Evolutionary conservation across 805 yeast species (phyloP), one percentile per base, ranked within the genome.

Genomic region (Diddensiella transvaalensis): DNA sequence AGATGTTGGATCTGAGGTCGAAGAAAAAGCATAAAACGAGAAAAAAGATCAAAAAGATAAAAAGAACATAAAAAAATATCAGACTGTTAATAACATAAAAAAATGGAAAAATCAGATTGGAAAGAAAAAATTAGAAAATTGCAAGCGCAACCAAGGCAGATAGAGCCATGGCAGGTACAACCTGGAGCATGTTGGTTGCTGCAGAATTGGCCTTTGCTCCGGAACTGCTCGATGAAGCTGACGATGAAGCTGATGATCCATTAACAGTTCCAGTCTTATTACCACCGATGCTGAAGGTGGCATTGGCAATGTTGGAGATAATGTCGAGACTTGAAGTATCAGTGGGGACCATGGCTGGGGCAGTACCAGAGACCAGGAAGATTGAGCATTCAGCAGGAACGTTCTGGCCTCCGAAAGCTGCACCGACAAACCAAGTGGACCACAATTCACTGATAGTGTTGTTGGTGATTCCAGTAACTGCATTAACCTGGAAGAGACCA

Each of bases 341-440:
- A 23, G 33, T 24, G 33, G 32, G 32, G 33, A 40, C 23, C 21
- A 24, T n/a, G 26, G 43, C 33, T 13, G 43, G 43, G 24, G 43
- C 43, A 15, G 30, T 40, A 18, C 43, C 43, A n/a, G 22, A 19
- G 33, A 40, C 43, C n/a, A 40, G n/a, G 22, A 40, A 40, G 33
- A 40, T 23, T 2, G 33, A 15, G 33, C 21, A 22, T 18, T 36
- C 41, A 15, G 33, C 40, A 30, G 45, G 37, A 18, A 18, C 23
- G 38, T 32, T 32, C 15, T 17, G 15, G 8, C 40, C 40, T 19
- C 15, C 33, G 33, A 40, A 40, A n/a, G 30, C 33, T 11, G 33
- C 32, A 6, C 43, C 43, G 10, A 40, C 43, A 22, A 40, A 40
- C 43, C 43, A 40, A 40, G 43, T 40, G 4, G 43, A 23, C 43